Evolutionary conservation across 805 yeast species (phyloP), one percentile per base, ranked within the genome.

Genomic region (Kluyveromyces dobzhanskii): DNA sequence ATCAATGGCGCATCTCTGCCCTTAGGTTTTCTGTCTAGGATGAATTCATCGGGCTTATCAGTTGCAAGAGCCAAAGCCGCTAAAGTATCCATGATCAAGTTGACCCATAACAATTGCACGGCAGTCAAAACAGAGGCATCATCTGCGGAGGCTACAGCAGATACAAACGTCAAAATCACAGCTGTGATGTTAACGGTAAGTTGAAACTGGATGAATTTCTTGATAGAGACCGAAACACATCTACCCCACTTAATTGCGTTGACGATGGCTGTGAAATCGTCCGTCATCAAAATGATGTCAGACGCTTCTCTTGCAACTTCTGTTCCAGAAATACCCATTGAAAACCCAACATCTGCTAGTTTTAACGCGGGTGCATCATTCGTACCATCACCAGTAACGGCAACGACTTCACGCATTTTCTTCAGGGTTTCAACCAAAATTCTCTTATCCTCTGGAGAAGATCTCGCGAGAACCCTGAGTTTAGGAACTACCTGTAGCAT

Each of bases 311-410:
- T 77, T 8, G 99, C 98, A 45, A 92, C 97, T 64, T 92, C 99
- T 2, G 98, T 92, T 48, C 99, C 99, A 7, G 95, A 74, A 44
- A 88, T 85, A 48, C 99, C 99, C 99, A 92, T 92, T 2, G 97
- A 85, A 57, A 92, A 90, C 2, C 99, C 99, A 42, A 92, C 95
- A 64, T 92, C 97, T 0, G 98, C 99, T 43, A 88, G 70, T 56
- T 90, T 86, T 55, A 92, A 72, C 3, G 98, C 97, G 12, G 97
- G 97, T 0, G 97, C 98, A 70, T 92, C 99, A 60, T 92, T 92
- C 7, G 97, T 90, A 63, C 99, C 99, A 61, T 92, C 99, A 57
- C 98, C 99, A 28, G 99, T 92, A 26, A 90, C 97, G 1, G 98
- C 98, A 36, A 92, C 98, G 26, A 90, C 94, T 55, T 92, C 97